Base-by-base conservation (phyloP, 2,329 filamentous ascomycete species). In the Talaromyces sp. region DNA sequence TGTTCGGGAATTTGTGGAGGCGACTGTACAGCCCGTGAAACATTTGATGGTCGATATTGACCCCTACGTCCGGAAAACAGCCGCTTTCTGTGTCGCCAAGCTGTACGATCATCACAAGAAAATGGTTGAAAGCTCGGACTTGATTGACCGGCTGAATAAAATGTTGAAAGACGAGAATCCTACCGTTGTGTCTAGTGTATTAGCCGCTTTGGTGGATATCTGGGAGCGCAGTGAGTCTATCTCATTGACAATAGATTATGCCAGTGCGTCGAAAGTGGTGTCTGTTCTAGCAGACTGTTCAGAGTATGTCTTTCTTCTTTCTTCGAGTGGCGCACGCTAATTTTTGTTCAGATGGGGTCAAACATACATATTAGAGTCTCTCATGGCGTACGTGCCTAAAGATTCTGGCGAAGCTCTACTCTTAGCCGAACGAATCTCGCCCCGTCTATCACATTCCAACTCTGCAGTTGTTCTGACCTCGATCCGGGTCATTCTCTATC, bases 141-240 rank as follows among this genome's bases (percentile, higher is more conserved):
- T 99, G 60, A 98, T 99, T 71, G 93, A 97, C 74, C 86, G 90
- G 68, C 84, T 99, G 54, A 99, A 99, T 78, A 83, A 86, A 50
- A 90, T 99, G 82, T 81, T 99, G 64, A 88, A 93, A 73, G 95
- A 99, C 71, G 94, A 98, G 76, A 99, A 99, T 73, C 94, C 95
- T 0, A 99, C 95, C 0, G 95, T 99, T 2, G 94, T 99, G 24
- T 94, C 95, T 11, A 97, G 93, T 75, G 93, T 96, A 7, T 80
- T 99, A 68, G 94, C 95, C 31, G 86, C 91, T 41, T 78, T 99
- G 73, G 95, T 97, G 87, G 95, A 99, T 78, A 98, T 99, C 59
- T 99, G 95, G 95, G 95, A 98, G 77, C 86, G 94, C 66, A 98
- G 93, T 75, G 94, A 98, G 78, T 92, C 91, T 66, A 99, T 99